A percentile compares a stretch with the other conserved stretches of the same genome.
Conservation (phyloP, 352 stramenopile genomes). For the Pythium dissimile region DNA sequence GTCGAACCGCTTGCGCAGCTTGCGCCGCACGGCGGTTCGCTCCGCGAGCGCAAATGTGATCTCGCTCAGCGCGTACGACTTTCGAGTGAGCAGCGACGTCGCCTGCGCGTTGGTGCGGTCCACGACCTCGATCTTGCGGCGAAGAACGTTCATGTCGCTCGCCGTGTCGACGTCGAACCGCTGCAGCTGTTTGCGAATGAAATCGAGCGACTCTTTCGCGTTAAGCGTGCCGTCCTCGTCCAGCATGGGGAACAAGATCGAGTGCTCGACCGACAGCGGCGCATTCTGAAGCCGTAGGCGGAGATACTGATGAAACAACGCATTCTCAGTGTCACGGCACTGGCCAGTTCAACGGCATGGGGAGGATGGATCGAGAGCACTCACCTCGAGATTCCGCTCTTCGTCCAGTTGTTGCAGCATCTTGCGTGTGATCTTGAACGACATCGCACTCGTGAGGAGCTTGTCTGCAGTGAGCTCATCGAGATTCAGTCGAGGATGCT, state of each 20-base stretch:
- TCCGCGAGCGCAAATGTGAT: constrained; percentile 64
- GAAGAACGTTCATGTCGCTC: constrained; percentile 64
- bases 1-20: constrained; percentile 44
- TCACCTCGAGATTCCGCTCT: constrained; percentile 65
- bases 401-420: constrained; percentile 59
- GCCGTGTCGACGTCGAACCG: constrained; percentile 64
- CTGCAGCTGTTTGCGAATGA: constrained; percentile 59
- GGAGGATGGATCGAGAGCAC: neutral
- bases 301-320: too few species aligned
- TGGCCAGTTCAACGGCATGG: too few species aligned
- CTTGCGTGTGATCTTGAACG: constrained; percentile 65
- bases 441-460: constrained; percentile 41
- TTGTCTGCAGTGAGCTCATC: constrained; percentile 32
- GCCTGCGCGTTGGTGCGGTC: constrained; percentile 54
- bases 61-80: constrained; percentile 64
- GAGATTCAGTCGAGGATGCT: constrained; percentile 50
- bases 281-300: constrained; percentile 60
- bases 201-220: constrained; percentile 40
- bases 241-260: constrained; percentile 69
- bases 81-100: constrained; percentile 43
- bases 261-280: constrained; percentile 57
- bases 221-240: constrained; percentile 32
- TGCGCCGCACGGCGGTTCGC: constrained; percentile 35
- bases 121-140: constrained; percentile 72
- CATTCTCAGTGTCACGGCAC: too few species aligned